Evolutionary conservation across 2,329 filamentous ascomycete genomes (phyloP).

Genomic region (Penicillium sclerotigenum): DNA sequence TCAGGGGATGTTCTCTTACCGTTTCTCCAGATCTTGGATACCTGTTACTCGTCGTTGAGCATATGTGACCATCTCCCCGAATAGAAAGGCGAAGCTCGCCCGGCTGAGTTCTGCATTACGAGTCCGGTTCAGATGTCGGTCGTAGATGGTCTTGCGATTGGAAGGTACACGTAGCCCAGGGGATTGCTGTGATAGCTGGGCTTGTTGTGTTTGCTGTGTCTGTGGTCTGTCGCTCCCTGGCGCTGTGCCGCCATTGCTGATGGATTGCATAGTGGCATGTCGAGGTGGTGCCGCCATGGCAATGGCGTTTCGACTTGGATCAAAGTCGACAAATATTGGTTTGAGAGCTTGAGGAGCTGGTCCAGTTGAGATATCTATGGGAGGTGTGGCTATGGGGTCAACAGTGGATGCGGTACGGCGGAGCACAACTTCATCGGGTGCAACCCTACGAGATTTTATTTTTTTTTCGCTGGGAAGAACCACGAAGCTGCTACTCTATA

Average conservation of each 20-base stretch:
- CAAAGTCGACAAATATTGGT: neutral
- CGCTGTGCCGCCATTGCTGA: conserved; percentile 26
- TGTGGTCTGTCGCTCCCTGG: conserved; percentile 18
- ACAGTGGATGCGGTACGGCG: conserved; percentile 24
- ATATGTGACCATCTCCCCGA: conserved; percentile 94
- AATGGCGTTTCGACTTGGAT: neutral
- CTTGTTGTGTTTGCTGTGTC: neutral
- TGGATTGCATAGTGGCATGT: conserved; percentile 34
- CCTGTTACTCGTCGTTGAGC: conserved; percentile 86
- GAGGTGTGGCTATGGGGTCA: neutral
- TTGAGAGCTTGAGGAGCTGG: neutral
- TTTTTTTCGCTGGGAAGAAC: neutral
- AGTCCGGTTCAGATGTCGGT: conserved; percentile 86
- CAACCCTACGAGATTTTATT: conserved; percentile 5
- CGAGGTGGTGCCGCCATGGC: conserved; percentile 32
- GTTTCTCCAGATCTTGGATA: conserved; percentile 88
- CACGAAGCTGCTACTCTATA: no score
- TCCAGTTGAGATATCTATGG: neutral
- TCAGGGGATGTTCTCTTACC: conserved; percentile 52
- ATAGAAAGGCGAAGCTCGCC: conserved; percentile 91
- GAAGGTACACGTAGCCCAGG: conserved; percentile 77
- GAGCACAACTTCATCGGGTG: conserved; percentile 24
- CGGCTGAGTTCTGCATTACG: conserved; percentile 87
- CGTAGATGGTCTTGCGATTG: conserved; percentile 96
- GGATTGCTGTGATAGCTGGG: conserved; percentile 42